phyloP scores from a whole-genome alignment of 2,329 filamentous ascomycete species.

The Fusarium algeriense region DNA sequence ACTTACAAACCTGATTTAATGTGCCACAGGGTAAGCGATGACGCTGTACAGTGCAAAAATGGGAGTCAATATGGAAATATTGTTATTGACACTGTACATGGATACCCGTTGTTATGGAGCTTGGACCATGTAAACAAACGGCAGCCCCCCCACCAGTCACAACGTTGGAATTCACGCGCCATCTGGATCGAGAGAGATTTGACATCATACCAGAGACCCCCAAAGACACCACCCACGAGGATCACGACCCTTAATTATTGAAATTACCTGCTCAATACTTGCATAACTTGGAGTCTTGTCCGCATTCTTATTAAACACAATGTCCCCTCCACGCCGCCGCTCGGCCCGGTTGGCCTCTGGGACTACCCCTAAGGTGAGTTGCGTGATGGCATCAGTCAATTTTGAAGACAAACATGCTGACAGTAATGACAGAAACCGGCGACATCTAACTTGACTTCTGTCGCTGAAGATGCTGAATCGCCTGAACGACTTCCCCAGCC shows the following conservation, averaged over 20 bases:
- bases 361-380: conserved; percentile 53
- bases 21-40: conserved; percentile 11
- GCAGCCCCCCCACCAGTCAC: conserved; percentile 40
- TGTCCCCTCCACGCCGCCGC: conserved; percentile 59
- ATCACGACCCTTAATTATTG: conserved; percentile 43
- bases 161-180: conserved; percentile 39
- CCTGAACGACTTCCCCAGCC: conserved; percentile 46
- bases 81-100: conserved; percentile 15
- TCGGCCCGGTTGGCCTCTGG: conserved; percentile 59
- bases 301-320: conserved; percentile 43
- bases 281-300: conserved; percentile 28
- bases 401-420: conserved; percentile 27
- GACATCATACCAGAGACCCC: conserved; percentile 48
- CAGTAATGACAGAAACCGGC: conserved; percentile 47
- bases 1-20: not conserved
- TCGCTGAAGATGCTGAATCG: conserved; percentile 60
- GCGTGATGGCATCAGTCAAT: conserved; percentile 26
- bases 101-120: conserved; percentile 41
- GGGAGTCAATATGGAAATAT: not conserved
- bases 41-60: not conserved
- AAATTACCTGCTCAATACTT: conserved; percentile 37
- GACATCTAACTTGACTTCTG: conserved; percentile 54
- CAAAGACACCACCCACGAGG: conserved; percentile 41
- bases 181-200: conserved; percentile 38
- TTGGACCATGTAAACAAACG: conserved; percentile 50